phyloP scores from a whole-genome alignment of 2,329 filamentous ascomycete genomes.

The Mariannaea sp. region DNA sequence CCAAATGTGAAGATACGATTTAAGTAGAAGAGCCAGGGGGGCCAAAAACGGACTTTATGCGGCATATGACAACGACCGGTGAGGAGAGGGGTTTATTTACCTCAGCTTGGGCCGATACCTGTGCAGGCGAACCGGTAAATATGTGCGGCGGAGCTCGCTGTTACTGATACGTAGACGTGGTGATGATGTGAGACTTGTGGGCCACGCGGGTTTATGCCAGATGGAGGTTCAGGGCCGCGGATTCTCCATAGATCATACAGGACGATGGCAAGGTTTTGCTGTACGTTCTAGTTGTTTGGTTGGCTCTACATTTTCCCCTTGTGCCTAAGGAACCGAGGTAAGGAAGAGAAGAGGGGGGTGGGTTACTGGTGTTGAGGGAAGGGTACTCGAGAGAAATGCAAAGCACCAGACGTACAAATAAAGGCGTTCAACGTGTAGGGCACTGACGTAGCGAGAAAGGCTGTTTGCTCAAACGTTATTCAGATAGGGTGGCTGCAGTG shows the following conservation, averaged over 20 bases:
- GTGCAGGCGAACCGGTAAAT: slow-evolving; percentile 1
- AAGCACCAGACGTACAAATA: too few relatives aligned
- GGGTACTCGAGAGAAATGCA: neutral
- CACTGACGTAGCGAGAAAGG: neutral
- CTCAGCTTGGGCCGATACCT: neutral
- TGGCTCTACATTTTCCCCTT: too few relatives aligned
- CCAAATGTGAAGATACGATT: too few relatives aligned
- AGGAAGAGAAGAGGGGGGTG: neutral
- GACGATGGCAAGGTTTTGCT: slow-evolving; percentile 12
- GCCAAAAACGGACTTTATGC: neutral
- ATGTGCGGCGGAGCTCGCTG: neutral
- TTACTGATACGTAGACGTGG: neutral
- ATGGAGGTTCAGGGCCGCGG: slow-evolving; percentile 15
- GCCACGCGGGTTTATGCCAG: slow-evolving; percentile 6
- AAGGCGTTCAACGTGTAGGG: too few relatives aligned
- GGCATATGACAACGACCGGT: neutral
- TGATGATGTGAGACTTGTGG: slow-evolving; percentile 14
- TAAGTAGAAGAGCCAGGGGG: too few relatives aligned
- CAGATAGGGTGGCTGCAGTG: neutral
- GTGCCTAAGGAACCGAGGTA: neutral
- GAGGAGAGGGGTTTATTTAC: neutral
- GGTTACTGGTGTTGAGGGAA: neutral
- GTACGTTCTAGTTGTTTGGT: neutral
- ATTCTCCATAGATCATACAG: slow-evolving; percentile 3
- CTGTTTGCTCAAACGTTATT: neutral